phyloP scores from a whole-genome alignment of 1,284 basidiomycete species.

The Microbotryum intermedium region DNA sequence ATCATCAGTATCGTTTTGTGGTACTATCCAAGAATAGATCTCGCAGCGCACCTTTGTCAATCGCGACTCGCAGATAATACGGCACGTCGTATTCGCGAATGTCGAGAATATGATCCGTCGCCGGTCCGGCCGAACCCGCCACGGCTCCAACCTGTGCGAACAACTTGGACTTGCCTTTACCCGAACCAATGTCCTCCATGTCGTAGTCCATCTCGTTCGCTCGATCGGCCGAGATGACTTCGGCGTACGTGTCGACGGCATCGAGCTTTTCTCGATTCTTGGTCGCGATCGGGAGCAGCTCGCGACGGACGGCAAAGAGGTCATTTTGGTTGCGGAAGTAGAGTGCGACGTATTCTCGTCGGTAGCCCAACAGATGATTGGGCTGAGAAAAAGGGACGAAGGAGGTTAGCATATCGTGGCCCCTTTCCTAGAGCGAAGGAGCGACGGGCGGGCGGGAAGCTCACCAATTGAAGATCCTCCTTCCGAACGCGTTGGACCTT shows the following conservation, averaged over 20 bases:
- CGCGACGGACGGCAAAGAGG: slow-evolving; percentile 75
- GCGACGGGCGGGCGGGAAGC: slow-evolving; percentile 15
- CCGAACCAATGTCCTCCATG: slow-evolving; percentile 46
- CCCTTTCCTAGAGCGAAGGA: not conserved
- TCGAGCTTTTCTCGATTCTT: slow-evolving; percentile 88
- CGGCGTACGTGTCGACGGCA: slow-evolving; percentile 95
- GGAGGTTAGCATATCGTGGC: not conserved
- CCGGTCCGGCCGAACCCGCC: slow-evolving; percentile 51
- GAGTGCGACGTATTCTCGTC: slow-evolving; percentile 77
- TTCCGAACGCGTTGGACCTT: slow-evolving; percentile 74
- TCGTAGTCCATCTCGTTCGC: slow-evolving; percentile 46
- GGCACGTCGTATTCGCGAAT: slow-evolving; percentile 94
- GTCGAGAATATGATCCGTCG: slow-evolving; percentile 61
- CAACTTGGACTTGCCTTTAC: slow-evolving; percentile 40
- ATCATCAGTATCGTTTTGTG: not conserved
- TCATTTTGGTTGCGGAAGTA: slow-evolving; percentile 90
- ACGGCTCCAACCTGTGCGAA: slow-evolving; percentile 28
- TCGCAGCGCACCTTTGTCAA: slow-evolving; percentile 62
- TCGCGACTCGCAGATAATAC: slow-evolving; percentile 95
- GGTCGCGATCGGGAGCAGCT: slow-evolving; percentile 79
- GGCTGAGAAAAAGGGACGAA: slow-evolving; percentile 47
- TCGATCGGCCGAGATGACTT: slow-evolving; percentile 60
- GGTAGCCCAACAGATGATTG: slow-evolving; percentile 90
- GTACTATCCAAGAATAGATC: not conserved
- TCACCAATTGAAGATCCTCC: slow-evolving; percentile 76